A percentile compares a stretch with the other conserved stretches of the same genome.
These are phyloP conservation scores for Fusarium algeriense DNA, from an alignment of 2,329 filamentous ascomycete genomes.

Conservation along the genomic window DNA sequence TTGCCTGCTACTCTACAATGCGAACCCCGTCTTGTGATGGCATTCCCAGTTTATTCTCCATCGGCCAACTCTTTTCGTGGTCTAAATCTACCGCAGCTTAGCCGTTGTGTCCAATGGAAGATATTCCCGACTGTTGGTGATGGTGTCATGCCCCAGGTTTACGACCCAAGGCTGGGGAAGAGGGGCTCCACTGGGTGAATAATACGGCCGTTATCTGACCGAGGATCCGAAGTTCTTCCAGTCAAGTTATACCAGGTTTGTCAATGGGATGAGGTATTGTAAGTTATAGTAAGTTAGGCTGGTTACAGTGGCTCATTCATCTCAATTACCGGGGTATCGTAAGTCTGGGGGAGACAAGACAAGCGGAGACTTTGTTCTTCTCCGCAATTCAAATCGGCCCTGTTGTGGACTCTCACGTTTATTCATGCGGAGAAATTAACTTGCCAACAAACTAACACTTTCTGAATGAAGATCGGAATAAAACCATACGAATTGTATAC, in stretches of 20 bases:
- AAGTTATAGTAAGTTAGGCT: too few species aligned
- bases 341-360: conserved; percentile 24
- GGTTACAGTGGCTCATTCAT: not conserved
- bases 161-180: conserved; percentile 10
- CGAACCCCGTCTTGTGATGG: conserved; percentile 24
- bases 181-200: conserved; percentile 13
- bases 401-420: conserved; percentile 20
- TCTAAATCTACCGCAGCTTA: conserved; percentile 21
- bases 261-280: not conserved
- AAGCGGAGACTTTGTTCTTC: not conserved
- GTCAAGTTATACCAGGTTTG: not conserved
- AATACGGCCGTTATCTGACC: conserved; percentile 44
- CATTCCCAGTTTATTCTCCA: conserved; percentile 30
- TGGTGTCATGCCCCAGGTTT: conserved; percentile 23
- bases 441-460: not conserved
- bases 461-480: not conserved
- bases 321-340: conserved; percentile 6
- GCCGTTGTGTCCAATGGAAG: conserved; percentile 11
- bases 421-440: conserved; percentile 17
- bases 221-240: conserved; percentile 38
- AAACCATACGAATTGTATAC: conserved; percentile 6
- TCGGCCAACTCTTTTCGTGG: conserved; percentile 13
- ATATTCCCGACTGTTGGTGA: not conserved
- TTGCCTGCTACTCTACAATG: not conserved
- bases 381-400: conserved; percentile 35